Evolutionary conservation across 2,329 filamentous ascomycete species (phyloP).

Genomic region (Alternaria triticimaculans): DNA sequence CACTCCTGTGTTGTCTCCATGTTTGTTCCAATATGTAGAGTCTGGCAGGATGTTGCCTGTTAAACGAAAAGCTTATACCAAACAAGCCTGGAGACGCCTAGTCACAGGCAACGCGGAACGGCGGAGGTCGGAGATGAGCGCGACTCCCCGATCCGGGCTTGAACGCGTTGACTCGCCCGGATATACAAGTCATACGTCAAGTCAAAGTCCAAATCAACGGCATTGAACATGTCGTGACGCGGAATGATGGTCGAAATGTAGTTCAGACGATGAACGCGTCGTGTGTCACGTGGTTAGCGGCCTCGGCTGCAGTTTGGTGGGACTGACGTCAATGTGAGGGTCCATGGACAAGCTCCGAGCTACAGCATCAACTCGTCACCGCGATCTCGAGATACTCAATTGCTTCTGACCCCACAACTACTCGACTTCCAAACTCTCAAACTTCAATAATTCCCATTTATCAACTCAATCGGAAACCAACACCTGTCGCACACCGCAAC

Average conservation of each 20-base stretch:
- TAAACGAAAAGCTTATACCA: background rate
- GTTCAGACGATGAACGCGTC: background rate
- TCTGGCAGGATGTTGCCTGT: background rate
- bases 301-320: background rate
- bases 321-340: conserved; percentile 6
- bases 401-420: background rate
- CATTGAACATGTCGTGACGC: fast-evolving
- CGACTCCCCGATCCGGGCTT: too few species aligned
- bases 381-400: conserved; percentile 1
- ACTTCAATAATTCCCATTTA: too few species aligned
- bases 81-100: background rate
- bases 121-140: background rate
- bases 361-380: conserved; percentile 16
- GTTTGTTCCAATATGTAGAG: background rate
- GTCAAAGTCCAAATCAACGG: background rate
- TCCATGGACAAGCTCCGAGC: conserved; percentile 6
- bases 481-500: fast-evolving
- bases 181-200: too few species aligned
- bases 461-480: background rate
- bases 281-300: background rate
- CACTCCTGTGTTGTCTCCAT: fast-evolving
- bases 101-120: background rate
- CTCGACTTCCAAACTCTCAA: background rate
- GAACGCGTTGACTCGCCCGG: background rate
- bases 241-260: background rate